Conservation (phyloP, 345 rosid genomes). For the Eucalyptus microcorys region DNA sequence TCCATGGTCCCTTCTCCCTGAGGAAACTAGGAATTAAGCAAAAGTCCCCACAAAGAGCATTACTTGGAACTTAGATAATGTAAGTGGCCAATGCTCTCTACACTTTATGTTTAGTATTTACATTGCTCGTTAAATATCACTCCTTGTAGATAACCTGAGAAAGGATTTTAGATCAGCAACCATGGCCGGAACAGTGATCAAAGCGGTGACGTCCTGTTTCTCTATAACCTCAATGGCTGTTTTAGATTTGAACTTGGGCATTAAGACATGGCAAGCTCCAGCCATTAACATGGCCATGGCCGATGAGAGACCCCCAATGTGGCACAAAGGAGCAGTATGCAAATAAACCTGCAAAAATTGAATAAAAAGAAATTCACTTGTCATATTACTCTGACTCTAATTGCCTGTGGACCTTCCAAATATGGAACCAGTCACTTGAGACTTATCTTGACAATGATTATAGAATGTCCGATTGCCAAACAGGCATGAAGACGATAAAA, state of each 20-base stretch:
- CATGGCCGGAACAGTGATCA: slow-evolving; percentile 77
- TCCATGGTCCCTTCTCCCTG: slow-evolving; percentile 33
- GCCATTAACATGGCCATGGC: slow-evolving; percentile 95
- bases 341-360: slow-evolving; percentile 58
- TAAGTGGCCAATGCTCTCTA: neutral
- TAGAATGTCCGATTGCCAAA: neutral
- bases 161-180: slow-evolving; percentile 51
- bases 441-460: neutral
- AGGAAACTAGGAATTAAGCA: neutral
- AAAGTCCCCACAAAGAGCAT: neutral
- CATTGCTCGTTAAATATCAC: neutral
- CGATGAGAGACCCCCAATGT: slow-evolving; percentile 81
- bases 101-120: neutral
- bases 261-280: slow-evolving; percentile 67
- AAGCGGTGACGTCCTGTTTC: slow-evolving; percentile 44
- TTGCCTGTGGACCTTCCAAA: neutral
- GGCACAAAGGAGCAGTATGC: slow-evolving; percentile 81
- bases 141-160: slow-evolving; percentile 27
- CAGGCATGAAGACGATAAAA: neutral
- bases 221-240: slow-evolving; percentile 41
- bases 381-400: neutral
- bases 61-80: too few species aligned
- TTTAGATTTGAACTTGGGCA: slow-evolving; percentile 60
- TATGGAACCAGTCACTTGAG: neutral
- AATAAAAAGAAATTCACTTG: neutral